phyloP scores from a whole-genome alignment of 2,329 filamentous ascomycete genomes.

The Fusarium sp. region DNA sequence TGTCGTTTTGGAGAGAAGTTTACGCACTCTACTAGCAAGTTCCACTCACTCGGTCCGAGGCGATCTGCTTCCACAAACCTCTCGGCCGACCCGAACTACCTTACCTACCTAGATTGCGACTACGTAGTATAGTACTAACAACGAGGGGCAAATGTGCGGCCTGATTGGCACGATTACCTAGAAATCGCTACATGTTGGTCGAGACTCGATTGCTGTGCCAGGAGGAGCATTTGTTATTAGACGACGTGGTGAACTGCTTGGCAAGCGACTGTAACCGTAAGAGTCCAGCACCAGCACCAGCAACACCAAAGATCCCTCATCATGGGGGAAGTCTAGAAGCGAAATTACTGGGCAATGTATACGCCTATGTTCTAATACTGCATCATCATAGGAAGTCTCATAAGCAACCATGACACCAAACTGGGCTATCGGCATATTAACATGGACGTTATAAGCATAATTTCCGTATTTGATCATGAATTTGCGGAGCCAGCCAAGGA shows the following conservation, averaged over 20 bases:
- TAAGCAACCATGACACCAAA: neutral
- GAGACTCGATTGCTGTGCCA: neutral
- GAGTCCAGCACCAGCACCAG: neutral
- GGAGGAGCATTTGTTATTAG: neutral
- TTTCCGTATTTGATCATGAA: neutral
- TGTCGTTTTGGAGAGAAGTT: constrained; percentile 2
- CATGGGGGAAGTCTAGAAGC: neutral
- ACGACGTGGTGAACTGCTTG: neutral
- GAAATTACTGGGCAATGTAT: neutral
- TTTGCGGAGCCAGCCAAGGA: neutral
- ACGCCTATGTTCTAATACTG: neutral
- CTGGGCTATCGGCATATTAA: neutral
- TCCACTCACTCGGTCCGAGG: constrained; percentile 22
- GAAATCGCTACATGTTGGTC: neutral
- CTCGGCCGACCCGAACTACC: constrained; percentile 6
- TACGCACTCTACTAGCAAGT: neutral
- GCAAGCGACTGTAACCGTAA: neutral
- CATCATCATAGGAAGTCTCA: neutral
- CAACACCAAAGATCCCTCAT: neutral
- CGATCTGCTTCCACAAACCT: constrained; percentile 2
- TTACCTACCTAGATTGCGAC: neutral
- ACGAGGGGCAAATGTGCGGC: constrained; percentile 4
- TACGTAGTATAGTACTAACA: constrained; percentile 1
- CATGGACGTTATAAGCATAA: neutral
- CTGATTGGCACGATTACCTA: constrained; percentile 14